Percentiles rank a stretch among this genome's conserved stretches.
Conservation (phyloP, 169 alveolate species). For the Eimeria zaria region DNA sequence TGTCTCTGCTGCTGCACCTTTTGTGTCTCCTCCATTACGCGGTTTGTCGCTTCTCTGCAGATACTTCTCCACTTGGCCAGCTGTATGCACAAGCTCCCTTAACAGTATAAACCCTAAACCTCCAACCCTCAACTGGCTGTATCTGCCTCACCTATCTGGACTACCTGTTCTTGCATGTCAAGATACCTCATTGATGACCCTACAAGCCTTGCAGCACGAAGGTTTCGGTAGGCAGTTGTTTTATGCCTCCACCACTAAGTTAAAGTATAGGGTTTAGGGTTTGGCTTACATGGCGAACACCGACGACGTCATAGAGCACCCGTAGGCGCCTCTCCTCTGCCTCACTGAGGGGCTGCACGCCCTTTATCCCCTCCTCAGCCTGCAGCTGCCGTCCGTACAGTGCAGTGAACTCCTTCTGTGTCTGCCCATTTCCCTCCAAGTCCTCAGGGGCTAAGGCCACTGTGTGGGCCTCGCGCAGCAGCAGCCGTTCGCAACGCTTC, state of each 20-base stretch:
- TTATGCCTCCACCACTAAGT: neutral
- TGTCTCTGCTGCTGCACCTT: conserved; percentile 86
- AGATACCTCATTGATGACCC: neutral
- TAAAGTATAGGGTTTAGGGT: neutral
- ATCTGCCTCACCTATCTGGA: neutral
- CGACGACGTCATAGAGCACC: conserved; percentile 91
- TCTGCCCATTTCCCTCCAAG: conserved; percentile 84
- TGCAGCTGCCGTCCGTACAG: conserved; percentile 89
- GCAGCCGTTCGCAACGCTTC: conserved; percentile 88
- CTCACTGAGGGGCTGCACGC: conserved; percentile 58
- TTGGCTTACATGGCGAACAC: conserved; percentile 89
- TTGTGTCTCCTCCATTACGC: conserved; percentile 87
- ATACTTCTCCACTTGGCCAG: conserved; percentile 92
- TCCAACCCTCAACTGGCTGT: neutral
- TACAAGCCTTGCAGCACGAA: neutral
- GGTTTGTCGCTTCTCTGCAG: conserved; percentile 86
- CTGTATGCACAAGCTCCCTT: conserved; percentile 39
- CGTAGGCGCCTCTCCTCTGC: conserved; percentile 87
- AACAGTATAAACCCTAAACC: neutral
- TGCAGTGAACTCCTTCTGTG: conserved; percentile 90
- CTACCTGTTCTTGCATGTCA: neutral
- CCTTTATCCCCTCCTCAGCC: conserved; percentile 30
- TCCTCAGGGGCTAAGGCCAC: conserved; percentile 91
- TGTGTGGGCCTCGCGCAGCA: conserved; percentile 89
- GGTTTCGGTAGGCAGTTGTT: too few relatives aligned